phyloP scores from a whole-genome alignment of 2,329 filamentous ascomycete genomes.

The Paraphoma chrysanthemicola region DNA sequence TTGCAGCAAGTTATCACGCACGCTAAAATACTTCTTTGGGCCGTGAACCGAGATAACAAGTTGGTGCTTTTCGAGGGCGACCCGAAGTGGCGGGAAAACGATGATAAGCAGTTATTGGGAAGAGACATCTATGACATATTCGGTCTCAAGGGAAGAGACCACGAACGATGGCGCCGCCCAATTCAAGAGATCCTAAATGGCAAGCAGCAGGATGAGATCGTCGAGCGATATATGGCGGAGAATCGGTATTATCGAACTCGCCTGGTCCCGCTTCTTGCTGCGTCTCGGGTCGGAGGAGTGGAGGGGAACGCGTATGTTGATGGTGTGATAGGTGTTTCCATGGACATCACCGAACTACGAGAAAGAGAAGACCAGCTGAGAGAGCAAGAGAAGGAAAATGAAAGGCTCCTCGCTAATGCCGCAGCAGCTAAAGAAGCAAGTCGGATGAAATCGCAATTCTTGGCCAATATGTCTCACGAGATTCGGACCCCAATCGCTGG shows the following conservation, averaged over 20 bases:
- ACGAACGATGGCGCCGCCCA: conserved; percentile 59
- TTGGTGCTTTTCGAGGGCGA: conserved; percentile 76
- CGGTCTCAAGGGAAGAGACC: conserved; percentile 29
- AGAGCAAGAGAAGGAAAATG: conserved; percentile 72
- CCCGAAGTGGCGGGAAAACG: conserved; percentile 54
- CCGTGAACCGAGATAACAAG: conserved; percentile 67
- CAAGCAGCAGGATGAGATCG: conserved; percentile 64
- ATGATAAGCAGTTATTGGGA: conserved; percentile 55
- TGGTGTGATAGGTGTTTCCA: conserved; percentile 78
- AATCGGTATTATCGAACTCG: conserved; percentile 75
- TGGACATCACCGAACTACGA: conserved; percentile 78
- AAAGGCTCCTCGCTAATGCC: conserved; percentile 74
- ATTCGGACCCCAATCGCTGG: conserved; percentile 81
- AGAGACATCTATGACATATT: conserved; percentile 72
- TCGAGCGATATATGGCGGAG: conserved; percentile 66
- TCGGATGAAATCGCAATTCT: conserved; percentile 79
- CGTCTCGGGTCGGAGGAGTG: conserved; percentile 60
- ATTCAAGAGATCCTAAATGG: conserved; percentile 72
- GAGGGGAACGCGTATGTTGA: conserved; percentile 64
- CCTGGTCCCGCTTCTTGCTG: conserved; percentile 70
- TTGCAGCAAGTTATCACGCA: conserved; percentile 76
- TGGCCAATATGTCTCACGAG: conserved; percentile 84
- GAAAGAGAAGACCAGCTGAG: conserved; percentile 68
- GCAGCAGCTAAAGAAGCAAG: conserved; percentile 81
- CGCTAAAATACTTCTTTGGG: conserved; percentile 78